Evolutionary conservation across 768 basidiomycete genomes (phyloP).

Genomic region (Tremella mesenterica): DNA sequence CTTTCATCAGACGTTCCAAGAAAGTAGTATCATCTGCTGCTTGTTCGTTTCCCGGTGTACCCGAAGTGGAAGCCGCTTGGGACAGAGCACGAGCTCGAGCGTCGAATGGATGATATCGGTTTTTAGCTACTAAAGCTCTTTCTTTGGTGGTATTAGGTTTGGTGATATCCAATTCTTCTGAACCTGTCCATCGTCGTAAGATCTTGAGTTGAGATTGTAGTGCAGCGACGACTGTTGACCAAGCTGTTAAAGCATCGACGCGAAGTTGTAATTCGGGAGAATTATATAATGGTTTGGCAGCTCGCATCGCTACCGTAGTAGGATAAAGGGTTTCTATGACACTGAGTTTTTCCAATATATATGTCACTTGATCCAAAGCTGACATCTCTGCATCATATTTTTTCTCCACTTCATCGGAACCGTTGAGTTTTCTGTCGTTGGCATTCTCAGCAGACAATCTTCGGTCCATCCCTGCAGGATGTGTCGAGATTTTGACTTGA

Average conservation of each 20-base stretch:
- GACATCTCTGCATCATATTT: conserved; percentile 21
- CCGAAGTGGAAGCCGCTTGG: too few species aligned
- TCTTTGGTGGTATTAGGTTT: conserved; percentile 66
- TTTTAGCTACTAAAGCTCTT: conserved; percentile 35
- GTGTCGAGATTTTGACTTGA: conserved; percentile 47
- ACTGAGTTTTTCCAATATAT: conserved; percentile 64
- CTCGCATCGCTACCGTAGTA: conserved; percentile 64
- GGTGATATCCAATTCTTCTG: conserved; percentile 78
- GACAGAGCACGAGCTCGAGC: conserved; percentile 21
- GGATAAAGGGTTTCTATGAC: conserved; percentile 81
- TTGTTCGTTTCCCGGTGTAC: conserved; percentile 19
- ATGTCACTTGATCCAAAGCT: conserved; percentile 40
- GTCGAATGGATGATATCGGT: conserved; percentile 34
- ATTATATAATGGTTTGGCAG: conserved; percentile 65
- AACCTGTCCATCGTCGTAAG: conserved; percentile 87
- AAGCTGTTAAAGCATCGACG: conserved; percentile 80
- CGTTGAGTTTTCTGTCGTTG: conserved; percentile 20
- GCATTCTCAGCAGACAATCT: conserved; percentile 2
- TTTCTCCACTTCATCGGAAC: conserved; percentile 35
- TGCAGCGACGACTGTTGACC: conserved; percentile 79
- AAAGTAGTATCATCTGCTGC: conserved; percentile 67
- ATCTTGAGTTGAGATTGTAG: conserved; percentile 71
- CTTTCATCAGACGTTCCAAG: conserved; percentile 86
- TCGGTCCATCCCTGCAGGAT: background rate
- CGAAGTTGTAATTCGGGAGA: conserved; percentile 65